Evolutionary conservation across 352 stramenopile genomes (phyloP).

Genomic region (Globisporangium paddicum): DNA sequence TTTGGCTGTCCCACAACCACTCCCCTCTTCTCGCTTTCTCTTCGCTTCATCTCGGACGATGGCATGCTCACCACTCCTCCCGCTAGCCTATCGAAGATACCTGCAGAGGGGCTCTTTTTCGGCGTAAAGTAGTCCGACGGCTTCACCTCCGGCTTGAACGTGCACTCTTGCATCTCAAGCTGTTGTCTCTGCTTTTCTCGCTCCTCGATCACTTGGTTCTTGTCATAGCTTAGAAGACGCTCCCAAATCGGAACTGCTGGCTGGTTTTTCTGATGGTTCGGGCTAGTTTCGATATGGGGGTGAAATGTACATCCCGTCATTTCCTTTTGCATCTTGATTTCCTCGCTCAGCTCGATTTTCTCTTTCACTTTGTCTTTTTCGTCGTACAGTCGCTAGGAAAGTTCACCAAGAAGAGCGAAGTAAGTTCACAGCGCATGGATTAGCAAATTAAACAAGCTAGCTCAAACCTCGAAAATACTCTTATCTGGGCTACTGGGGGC

Average conservation of each 20-base stretch:
- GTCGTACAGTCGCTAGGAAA: constrained; percentile 65
- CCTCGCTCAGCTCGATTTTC: constrained; percentile 67
- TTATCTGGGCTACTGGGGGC: constrained; percentile 47
- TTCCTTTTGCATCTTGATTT: constrained; percentile 66
- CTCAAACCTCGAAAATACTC: constrained; percentile 74
- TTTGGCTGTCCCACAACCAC: constrained; percentile 9
- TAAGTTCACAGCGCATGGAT: constrained; percentile 18
- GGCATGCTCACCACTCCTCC: constrained; percentile 22
- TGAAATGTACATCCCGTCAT: constrained; percentile 79
- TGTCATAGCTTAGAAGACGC: constrained; percentile 68
- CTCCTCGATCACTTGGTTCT: constrained; percentile 74
- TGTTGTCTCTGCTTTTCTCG: constrained; percentile 68
- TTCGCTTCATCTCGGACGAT: constrained; percentile 24
- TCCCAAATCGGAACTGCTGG: constrained; percentile 63
- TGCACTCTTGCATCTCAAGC: constrained; percentile 70
- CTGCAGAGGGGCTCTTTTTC: constrained; percentile 28
- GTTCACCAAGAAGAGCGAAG: constrained; percentile 9
- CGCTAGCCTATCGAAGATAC: constrained; percentile 42
- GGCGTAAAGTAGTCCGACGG: constrained; percentile 37
- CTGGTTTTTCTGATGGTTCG: constrained; percentile 24
- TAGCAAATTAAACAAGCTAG: constrained; percentile 8
- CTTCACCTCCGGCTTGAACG: constrained; percentile 79
- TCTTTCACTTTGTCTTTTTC: constrained; percentile 78
- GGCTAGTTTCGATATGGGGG: constrained; percentile 50
- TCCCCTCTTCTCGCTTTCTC: constrained; percentile 20